Percentiles rank a stretch among this genome's conserved stretches.
phyloP scores from a whole-genome alignment of 345 rosid genomes.

The Capsella bursapastoris region DNA sequence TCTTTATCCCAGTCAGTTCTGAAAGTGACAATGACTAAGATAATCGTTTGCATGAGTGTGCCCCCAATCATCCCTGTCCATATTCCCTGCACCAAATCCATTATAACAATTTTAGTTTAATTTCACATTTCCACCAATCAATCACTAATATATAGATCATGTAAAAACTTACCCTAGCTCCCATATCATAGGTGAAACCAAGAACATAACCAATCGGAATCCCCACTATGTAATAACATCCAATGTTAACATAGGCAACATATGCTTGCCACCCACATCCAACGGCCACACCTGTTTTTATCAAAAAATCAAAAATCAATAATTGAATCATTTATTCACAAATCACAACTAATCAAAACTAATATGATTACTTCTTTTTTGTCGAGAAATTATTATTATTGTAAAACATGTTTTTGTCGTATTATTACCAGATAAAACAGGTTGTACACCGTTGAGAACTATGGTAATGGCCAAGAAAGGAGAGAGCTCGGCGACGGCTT shows the following conservation, averaged over 20 bases:
- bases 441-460: conserved; percentile 69
- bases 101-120: neutral
- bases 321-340: neutral
- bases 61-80: conserved; percentile 86
- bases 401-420: too few species aligned
- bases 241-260: conserved; percentile 82
- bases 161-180: conserved; percentile 54
- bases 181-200: conserved; percentile 62
- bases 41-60: conserved; percentile 59
- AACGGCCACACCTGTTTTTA: conserved; percentile 66
- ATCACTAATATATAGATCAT: conserved; percentile 1
- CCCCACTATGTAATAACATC: conserved; percentile 72
- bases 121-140: neutral
- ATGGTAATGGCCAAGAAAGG: conserved; percentile 60
- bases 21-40: conserved; percentile 53
- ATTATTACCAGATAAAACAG: conserved; percentile 61
- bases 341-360: neutral
- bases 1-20: conserved; percentile 70
- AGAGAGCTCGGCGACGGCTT: conserved; percentile 62
- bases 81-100: conserved; percentile 56
- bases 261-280: conserved; percentile 92
- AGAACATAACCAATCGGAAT: conserved; percentile 68
- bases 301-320: neutral
- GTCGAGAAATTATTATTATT: too few species aligned
- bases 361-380: too few species aligned